Conservation (phyloP, 208 protist species). For the Trypanosoma cruzi region DNA sequence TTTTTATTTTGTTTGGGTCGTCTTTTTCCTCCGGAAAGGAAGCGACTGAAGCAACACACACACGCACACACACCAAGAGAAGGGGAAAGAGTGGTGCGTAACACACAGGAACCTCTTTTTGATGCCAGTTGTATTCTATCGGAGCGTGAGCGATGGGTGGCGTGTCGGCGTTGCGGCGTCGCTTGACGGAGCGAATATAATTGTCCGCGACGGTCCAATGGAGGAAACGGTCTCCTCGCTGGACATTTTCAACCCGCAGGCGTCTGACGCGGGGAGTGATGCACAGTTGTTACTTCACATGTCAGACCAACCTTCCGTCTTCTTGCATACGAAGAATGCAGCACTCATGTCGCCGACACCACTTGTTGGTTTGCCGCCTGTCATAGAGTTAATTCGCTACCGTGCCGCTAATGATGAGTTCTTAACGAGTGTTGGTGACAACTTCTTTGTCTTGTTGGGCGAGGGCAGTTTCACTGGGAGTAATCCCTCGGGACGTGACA, state of each 20-base stretch:
- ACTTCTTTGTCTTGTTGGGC: constrained; percentile 21
- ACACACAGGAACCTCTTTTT: background rate
- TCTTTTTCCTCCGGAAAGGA: background rate
- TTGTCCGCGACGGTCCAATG: constrained; percentile 15
- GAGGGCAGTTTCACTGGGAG: constrained; percentile 13
- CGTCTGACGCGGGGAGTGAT: background rate
- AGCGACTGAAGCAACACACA: background rate
- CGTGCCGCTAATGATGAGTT: constrained; percentile 13
- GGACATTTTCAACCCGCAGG: constrained; percentile 24
- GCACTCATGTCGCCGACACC: constrained; percentile 30
- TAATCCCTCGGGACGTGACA: constrained; percentile 8
- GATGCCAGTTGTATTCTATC: constrained; percentile 24
- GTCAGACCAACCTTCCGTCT: constrained; percentile 5
- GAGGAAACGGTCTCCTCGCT: constrained; percentile 10
- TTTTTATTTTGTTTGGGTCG: background rate
- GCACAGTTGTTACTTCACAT: constrained; percentile 16
- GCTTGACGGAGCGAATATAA: background rate
- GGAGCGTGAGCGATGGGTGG: constrained; percentile 29
- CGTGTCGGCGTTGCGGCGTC: constrained; percentile 25
- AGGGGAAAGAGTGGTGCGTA: background rate
- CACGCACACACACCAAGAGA: too few species aligned
- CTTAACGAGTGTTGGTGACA: constrained; percentile 22
- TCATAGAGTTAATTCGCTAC: constrained; percentile 26
- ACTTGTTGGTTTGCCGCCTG: constrained; percentile 22
- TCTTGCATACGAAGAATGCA: constrained; percentile 16